Conservation (phyloP, 345 rosid genomes). For the Citrus medica region DNA sequence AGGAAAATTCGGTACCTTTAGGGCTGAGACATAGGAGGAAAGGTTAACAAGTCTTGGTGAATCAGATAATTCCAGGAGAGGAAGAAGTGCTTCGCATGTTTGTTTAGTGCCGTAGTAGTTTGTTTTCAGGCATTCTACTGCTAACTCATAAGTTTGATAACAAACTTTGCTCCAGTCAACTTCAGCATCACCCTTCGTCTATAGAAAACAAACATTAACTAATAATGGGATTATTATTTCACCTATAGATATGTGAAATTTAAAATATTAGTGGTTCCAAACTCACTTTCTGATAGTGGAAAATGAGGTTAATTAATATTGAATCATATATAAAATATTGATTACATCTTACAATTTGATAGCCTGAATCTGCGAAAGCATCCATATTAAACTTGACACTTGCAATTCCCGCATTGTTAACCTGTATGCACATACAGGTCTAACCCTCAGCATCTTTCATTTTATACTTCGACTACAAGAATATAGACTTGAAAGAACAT, state of each 20-base stretch:
- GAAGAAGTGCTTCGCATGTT: constrained; percentile 42
- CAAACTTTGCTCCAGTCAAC: constrained; percentile 18
- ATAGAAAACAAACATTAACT: neutral
- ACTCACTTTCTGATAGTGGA: neutral
- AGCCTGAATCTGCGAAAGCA: neutral
- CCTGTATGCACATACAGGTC: constrained; percentile 18
- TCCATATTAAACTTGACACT: constrained; percentile 24
- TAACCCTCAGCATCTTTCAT: neutral
- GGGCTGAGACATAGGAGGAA: constrained; percentile 10
- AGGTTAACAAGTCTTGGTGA: constrained; percentile 48
- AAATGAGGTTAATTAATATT: neutral
- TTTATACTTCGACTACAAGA: too few relatives aligned
- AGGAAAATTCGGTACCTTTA: constrained; percentile 21
- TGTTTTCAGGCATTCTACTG: constrained; percentile 31
- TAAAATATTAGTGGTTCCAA: neutral
- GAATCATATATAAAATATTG: neutral
- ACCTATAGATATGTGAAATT: neutral
- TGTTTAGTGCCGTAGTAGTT: constrained; percentile 55
- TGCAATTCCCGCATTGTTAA: constrained; percentile 48
- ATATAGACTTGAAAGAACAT: too few relatives aligned
- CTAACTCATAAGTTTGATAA: constrained; percentile 31
- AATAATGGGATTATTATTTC: neutral
- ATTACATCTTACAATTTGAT: neutral
- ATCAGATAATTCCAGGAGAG: constrained; percentile 45
- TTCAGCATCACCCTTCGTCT: neutral